Evolutionary conservation across 2,329 filamentous ascomycete genomes (phyloP), one percentile per base, ranked within the genome.

Genomic region (Aureobasidium sp.): DNA sequence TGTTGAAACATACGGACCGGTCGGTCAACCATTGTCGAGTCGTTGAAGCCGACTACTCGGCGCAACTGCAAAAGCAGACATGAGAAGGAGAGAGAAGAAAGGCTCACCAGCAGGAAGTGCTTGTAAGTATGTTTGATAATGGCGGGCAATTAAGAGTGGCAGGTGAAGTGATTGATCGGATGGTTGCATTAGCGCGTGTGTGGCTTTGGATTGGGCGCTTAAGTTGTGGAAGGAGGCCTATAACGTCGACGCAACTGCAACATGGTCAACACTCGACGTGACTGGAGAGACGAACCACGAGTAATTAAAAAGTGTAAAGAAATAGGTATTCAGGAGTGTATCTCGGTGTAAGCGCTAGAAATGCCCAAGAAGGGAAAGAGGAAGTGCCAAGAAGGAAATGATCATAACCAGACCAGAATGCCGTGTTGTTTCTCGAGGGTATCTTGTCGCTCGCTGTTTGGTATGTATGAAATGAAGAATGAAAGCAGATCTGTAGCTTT

Each of bases 371-470:
- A 44, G 19, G 19, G 40, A 48, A 48, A 5, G 37, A 59, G 12
- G 31, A 39, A 29, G 31, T 27, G 35, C 45, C 56, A 60, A 60
- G 45, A 50, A 31, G 19, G 35, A 50, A 50, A 39, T 40, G 35
- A 19, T 60, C 29, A 49, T n/a, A 60, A 58, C 40, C 40, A 58
- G 42, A 58, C 54, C 42, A 58, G 54, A 39, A 60, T 60, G 45
- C 44, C 45, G 50, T 48, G 42, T 44, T 27, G 27, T 37, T 50
- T 60, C 19, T 31, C 8, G 15, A 39, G 60, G 60, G 60, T 61
- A 61, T 61, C 60, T 48, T 61, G 33, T 45, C 48, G 40, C 48
- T 56, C 42, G 60, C 47, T 60, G 52, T 37, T 39, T 27, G 27
- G 40, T 35, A 48, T 29, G 47, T 50, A 52, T 33, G 35, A 48